Conservation (phyloP, 1,139 yeast species). For the Petasospora fabianii region DNA sequence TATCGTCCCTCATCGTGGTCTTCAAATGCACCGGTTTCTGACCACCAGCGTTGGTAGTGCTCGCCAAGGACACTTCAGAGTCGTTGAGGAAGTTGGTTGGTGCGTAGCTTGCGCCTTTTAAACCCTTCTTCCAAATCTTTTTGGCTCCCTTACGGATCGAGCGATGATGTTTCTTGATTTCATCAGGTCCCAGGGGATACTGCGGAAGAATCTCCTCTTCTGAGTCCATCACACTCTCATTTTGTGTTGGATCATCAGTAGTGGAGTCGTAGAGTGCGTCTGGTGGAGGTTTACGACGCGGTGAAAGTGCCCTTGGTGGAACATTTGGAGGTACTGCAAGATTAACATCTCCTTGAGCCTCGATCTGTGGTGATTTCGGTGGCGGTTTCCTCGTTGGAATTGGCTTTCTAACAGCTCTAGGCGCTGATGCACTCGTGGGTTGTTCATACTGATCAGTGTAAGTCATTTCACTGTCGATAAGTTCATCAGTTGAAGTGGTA, state of each 20-base stretch:
- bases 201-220: constrained; percentile 22
- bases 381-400: constrained; percentile 17
- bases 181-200: constrained; percentile 20
- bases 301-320: constrained; percentile 16
- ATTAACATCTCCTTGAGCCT: background rate
- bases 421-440: too few species aligned
- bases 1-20: constrained; percentile 67
- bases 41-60: background rate
- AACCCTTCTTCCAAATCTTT: constrained; percentile 24
- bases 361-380: constrained; percentile 12
- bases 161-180: constrained; percentile 9
- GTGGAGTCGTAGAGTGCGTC: constrained; percentile 3
- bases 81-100: constrained; percentile 12
- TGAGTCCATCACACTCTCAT: constrained; percentile 6
- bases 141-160: constrained; percentile 27
- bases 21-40: constrained; percentile 42
- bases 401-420: background rate
- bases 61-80: background rate
- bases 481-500: background rate
- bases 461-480: background rate
- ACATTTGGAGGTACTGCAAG: background rate
- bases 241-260: background rate
- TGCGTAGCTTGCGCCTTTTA: constrained; percentile 14
- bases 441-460: too few species aligned
- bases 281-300: constrained; percentile 26